These are phyloP conservation scores for Teunomyces cretensis DNA, from an alignment of 805 yeast species.

Conservation along the genomic window DNA sequence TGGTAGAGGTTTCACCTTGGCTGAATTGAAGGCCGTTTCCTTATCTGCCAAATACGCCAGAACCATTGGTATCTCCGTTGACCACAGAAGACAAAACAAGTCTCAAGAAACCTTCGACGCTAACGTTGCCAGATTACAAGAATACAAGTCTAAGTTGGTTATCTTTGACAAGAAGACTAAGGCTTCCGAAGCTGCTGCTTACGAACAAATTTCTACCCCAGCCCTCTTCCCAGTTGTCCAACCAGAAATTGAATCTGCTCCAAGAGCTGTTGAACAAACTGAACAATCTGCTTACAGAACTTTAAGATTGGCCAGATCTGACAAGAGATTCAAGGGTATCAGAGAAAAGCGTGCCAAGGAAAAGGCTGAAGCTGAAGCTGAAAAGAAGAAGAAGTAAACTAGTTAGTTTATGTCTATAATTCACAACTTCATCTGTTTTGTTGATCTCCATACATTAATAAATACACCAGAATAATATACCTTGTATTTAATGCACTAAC, in stretches of 20 bases:
- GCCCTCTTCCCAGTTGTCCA: constrained; percentile 91
- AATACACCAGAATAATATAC: constrained; percentile 1
- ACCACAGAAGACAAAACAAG: constrained; percentile 99
- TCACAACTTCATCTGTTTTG: constrained; percentile 4
- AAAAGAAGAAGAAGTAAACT: constrained; percentile 76
- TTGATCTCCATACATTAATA: constrained; percentile 3
- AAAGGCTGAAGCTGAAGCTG: constrained; percentile 99
- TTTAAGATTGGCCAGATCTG: constrained; percentile 92
- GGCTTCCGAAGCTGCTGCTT: constrained; percentile 62
- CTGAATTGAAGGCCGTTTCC: constrained; percentile 98
- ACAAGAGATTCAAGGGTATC: constrained; percentile 90
- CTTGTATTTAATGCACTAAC: neutral
- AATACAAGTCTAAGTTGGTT: constrained; percentile 93
- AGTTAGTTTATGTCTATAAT: constrained; percentile 1
- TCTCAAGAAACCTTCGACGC: constrained; percentile 91
- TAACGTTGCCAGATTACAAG: constrained; percentile 95
- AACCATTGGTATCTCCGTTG: constrained; percentile 98
- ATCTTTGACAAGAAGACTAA: constrained; percentile 88
- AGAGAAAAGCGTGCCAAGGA: constrained; percentile 98
- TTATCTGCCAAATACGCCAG: constrained; percentile 89
- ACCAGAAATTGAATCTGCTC: constrained; percentile 65
- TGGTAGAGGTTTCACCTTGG: constrained; percentile 98
- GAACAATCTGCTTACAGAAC: constrained; percentile 84
- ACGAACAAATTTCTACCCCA: constrained; percentile 74
- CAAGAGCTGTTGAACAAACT: constrained; percentile 85